Percentiles rank a stretch among this genome's conserved stretches.
Conservation (phyloP, 2,329 filamentous ascomycete genomes). For the Bisporella sp. region DNA sequence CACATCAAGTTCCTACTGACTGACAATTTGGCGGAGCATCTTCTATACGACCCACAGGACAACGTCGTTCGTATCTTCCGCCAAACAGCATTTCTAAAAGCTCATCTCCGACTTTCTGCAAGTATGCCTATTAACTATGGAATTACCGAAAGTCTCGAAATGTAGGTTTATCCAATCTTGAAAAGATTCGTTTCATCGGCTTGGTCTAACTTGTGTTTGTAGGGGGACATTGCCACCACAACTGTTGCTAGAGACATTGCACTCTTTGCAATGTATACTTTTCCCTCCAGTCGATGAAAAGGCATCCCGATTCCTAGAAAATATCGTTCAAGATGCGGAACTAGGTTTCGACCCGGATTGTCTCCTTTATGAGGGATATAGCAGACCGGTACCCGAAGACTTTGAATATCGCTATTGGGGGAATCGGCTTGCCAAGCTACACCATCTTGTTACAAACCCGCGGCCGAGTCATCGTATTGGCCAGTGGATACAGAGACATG, state of each 20-base stretch:
- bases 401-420: slow-evolving; percentile 10
- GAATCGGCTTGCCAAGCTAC: slow-evolving; percentile 5
- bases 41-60: slow-evolving; percentile 6
- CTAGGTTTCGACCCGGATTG: slow-evolving; percentile 6
- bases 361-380: slow-evolving; percentile 1
- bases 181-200: slow-evolving; percentile 1
- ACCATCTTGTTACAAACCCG: slow-evolving; percentile 5
- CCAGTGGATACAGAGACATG: slow-evolving; percentile 8
- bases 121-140: slow-evolving; percentile 1
- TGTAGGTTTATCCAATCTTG: background rate
- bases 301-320: slow-evolving; percentile 4
- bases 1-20: slow-evolving; percentile 10
- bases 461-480: slow-evolving; percentile 4
- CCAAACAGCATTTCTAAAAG: slow-evolving; percentile 11
- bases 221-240: slow-evolving; percentile 11
- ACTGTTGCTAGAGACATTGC: slow-evolving; percentile 9
- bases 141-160: slow-evolving; percentile 2
- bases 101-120: slow-evolving; percentile 7
- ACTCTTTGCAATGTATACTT: slow-evolving; percentile 10
- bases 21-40: slow-evolving; percentile 10
- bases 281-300: slow-evolving; percentile 9
- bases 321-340: background rate
- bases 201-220: slow-evolving; percentile 1
- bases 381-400: slow-evolving; percentile 2
- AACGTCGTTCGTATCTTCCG: slow-evolving; percentile 8